Evolutionary conservation across 129 eudicot species (phyloP), one percentile per base, ranked within the genome.

Genomic region (Helianthus tuberosus): DNA sequence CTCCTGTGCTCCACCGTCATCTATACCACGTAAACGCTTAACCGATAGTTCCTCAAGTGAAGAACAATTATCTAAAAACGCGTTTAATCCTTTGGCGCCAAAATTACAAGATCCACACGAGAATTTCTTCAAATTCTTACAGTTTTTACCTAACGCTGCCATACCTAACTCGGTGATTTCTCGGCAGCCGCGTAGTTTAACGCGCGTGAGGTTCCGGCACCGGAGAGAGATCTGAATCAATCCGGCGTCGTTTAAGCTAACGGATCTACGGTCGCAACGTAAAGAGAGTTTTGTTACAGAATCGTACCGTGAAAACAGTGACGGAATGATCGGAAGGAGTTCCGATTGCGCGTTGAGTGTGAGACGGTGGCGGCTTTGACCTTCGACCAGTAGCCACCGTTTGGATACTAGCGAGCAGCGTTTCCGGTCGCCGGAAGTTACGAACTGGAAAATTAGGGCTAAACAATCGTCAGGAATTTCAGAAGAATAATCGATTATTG

Each of bases 351-450:
- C 84, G 75, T 78, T 78, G 4, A 89, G 81, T 9, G 87, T 44
- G 4, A 87, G 84, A 5, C 87, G 89, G 63, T 76, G 79, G n/a
- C 96, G 90, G 75, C 83, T 85, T 69, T 80, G 86, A 0, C 85
- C 93, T 50, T 90, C 93, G 25, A 87, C 86, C 7, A 29, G 27
- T 12, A 78, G 67, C 93, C 93, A 90, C 3, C 89, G 72, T 10
- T 63, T 84, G 66, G 85, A 73, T 41, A 90, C 96, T 8, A 90
- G 70, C 11, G 96, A 87, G 79, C 85, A 80, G 6, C 59, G 66
- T 4, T 85, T 87, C 17, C 91, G 48, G 76, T 90, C 93, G 58
- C 82, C 83, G 73, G 86, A 70, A 77, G 78, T 48, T 1, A 88
- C 79, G 46, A 76, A 79, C 59, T 88, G 85, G 52, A 88, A 88